phyloP scores from a whole-genome alignment of 2,329 filamentous ascomycete species.

The Monosporascus sp. region DNA sequence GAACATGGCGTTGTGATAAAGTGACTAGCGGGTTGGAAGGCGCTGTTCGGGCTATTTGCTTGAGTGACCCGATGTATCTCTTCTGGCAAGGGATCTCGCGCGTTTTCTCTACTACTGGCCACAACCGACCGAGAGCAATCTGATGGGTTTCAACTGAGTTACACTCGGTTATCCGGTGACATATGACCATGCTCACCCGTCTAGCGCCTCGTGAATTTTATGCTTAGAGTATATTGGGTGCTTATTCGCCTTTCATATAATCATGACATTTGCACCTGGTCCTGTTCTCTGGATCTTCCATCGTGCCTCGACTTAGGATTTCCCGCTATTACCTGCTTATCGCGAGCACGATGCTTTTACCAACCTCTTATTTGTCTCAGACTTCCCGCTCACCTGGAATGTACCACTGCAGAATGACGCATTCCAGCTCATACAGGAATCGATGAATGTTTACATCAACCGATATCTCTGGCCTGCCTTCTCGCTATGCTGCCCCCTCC shows the following conservation, averaged over 20 bases:
- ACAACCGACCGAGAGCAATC: slow-evolving; percentile 12
- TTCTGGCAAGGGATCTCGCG: slow-evolving; percentile 18
- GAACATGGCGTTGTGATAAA: slow-evolving; percentile 9
- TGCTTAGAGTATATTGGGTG: too few species aligned
- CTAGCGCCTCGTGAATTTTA: too few species aligned
- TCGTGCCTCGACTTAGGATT: too few species aligned
- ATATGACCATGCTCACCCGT: neutral
- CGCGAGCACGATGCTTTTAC: neutral
- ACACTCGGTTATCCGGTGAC: neutral
- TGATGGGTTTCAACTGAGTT: slow-evolving; percentile 6
- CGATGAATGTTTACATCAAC: slow-evolving; percentile 3
- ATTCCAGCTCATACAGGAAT: neutral
- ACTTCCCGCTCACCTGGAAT: neutral
- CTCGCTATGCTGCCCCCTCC: neutral
- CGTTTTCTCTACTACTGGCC: slow-evolving; percentile 6
- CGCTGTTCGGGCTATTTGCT: slow-evolving; percentile 9
- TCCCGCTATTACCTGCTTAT: neutral
- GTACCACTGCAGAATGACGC: neutral
- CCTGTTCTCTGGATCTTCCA: too few species aligned
- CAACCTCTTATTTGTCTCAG: neutral
- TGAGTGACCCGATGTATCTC: slow-evolving; percentile 11
- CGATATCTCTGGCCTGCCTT: neutral
- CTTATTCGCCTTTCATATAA: too few species aligned
- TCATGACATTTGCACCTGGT: too few species aligned
- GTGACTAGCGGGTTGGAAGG: slow-evolving; percentile 3